Evolutionary conservation across 192 early-diverging fungal species (phyloP).

Genomic region (Paraglomus occultum): DNA sequence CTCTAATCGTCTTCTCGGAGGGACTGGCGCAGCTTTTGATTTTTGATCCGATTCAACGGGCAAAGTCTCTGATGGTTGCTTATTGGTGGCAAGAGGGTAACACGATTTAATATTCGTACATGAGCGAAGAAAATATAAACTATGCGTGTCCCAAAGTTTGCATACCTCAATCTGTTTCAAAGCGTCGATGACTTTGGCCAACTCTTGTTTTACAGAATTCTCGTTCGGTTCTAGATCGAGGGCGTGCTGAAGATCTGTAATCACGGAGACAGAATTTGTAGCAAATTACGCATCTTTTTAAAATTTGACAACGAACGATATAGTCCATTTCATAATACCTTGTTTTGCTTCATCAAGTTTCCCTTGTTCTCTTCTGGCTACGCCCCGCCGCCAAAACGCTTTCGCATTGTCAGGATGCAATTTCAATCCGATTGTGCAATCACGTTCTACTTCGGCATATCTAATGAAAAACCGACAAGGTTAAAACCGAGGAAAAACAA

Average conservation of each 20-base stretch:
- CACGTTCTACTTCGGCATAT: conserved; percentile 60
- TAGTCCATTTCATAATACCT: conserved; percentile 30
- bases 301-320: conserved; percentile 16
- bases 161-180: not conserved
- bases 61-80: not conserved
- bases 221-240: conserved; percentile 67
- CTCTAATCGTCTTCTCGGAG: not conserved
- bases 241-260: conserved; percentile 62
- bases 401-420: conserved; percentile 74
- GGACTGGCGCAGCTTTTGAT: not conserved
- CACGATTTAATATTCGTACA: not conserved
- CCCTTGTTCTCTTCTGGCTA: conserved; percentile 53
- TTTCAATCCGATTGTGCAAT: conserved; percentile 59
- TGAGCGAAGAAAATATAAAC: not conserved
- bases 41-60: not conserved
- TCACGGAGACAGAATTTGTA: not conserved
- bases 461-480: conserved; percentile 32
- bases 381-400: conserved; percentile 74
- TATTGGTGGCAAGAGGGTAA: not conserved
- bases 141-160: not conserved
- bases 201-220: conserved; percentile 60
- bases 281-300: not conserved
- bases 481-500: not conserved
- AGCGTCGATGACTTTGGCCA: conserved; percentile 42
- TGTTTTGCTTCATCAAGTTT: conserved; percentile 54